These are phyloP conservation scores for Emericellopsis cladophorae DNA, from an alignment of 2,329 filamentous ascomycete genomes.

Conservation along the genomic window DNA sequence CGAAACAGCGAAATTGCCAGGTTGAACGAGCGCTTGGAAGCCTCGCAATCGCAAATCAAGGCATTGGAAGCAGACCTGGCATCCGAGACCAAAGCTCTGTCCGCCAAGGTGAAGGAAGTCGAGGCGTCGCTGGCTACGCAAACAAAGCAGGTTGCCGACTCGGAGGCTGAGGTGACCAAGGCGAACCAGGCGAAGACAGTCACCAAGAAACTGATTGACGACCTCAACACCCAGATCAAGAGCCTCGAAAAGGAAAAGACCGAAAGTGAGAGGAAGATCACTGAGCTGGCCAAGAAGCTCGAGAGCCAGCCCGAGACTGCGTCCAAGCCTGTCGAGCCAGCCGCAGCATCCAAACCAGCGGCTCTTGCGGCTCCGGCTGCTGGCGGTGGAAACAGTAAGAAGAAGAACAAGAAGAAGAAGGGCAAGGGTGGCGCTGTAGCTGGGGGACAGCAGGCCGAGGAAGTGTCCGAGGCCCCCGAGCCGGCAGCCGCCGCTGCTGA, in stretches of 20 bases:
- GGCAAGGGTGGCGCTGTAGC: constrained; percentile 52
- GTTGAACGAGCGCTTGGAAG: constrained; percentile 34
- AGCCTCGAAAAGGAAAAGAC: constrained; percentile 18
- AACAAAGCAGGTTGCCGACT: constrained; percentile 19
- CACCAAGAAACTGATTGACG: constrained; percentile 27
- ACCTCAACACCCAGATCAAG: constrained; percentile 23
- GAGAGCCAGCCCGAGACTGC: constrained; percentile 12
- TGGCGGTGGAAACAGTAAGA: constrained; percentile 19
- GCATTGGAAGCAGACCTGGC: constrained; percentile 24
- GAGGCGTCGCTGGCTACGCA: constrained; percentile 20
- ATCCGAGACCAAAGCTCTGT: constrained; percentile 16
- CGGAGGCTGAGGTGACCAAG: constrained; percentile 27
- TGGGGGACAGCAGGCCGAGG: constrained; percentile 16
- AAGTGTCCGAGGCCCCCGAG: constrained; percentile 24
- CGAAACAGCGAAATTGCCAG: constrained; percentile 33
- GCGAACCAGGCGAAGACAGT: constrained; percentile 23
- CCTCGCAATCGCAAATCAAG: constrained; percentile 29
- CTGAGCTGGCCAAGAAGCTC: constrained; percentile 31
- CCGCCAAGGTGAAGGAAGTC: constrained; percentile 20
- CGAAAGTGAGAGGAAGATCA: constrained; percentile 17
- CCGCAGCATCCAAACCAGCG: constrained; percentile 10
- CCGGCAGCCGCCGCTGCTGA: constrained; percentile 15
- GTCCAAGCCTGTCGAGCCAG: constrained; percentile 6
- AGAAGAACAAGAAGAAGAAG: constrained; percentile 86
- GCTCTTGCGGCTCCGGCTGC: constrained; percentile 10